Conservation (phyloP, 192 early-diverging fungal species). For the Coemansia sp. region DNA sequence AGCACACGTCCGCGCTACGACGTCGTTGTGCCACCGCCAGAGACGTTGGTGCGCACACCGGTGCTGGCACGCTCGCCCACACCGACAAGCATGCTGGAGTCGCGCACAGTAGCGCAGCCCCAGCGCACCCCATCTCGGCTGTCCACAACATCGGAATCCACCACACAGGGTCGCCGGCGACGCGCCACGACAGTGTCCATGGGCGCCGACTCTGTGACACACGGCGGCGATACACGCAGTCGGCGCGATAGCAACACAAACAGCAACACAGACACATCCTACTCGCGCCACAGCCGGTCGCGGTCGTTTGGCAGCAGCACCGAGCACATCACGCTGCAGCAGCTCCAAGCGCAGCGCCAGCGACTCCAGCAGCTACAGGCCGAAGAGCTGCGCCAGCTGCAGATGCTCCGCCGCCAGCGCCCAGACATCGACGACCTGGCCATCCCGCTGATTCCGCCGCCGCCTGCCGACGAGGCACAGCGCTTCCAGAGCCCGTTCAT, state of each 20-base stretch:
- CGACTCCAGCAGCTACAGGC: constrained; percentile 7
- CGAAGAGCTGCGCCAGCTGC: neutral
- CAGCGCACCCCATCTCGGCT: constrained; percentile 5
- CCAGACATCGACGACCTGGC: constrained; percentile 3
- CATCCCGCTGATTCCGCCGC: constrained; percentile 34
- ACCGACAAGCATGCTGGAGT: constrained; percentile 16
- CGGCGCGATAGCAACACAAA: neutral
- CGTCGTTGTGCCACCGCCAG: constrained; percentile 39
- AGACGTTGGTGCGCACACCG: constrained; percentile 42
- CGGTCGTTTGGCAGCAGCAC: constrained; percentile 40
- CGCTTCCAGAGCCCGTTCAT: constrained; percentile 38
- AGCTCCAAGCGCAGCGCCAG: constrained; percentile 17
- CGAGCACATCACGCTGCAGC: constrained; percentile 28
- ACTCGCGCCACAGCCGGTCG: constrained; percentile 28
- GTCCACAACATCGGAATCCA: neutral
- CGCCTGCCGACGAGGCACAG: constrained; percentile 13
- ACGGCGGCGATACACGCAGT: neutral
- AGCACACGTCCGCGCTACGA: constrained; percentile 20
- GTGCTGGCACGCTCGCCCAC: constrained; percentile 40
- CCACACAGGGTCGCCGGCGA: constrained; percentile 7
- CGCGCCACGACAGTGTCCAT: constrained; percentile 20
- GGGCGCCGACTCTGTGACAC: neutral
- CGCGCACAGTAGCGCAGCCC: neutral
- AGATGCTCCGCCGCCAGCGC: neutral
- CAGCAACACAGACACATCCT: neutral